phyloP scores from a whole-genome alignment of 2,329 filamentous ascomycete genomes.

The Aspergillus fructus region DNA sequence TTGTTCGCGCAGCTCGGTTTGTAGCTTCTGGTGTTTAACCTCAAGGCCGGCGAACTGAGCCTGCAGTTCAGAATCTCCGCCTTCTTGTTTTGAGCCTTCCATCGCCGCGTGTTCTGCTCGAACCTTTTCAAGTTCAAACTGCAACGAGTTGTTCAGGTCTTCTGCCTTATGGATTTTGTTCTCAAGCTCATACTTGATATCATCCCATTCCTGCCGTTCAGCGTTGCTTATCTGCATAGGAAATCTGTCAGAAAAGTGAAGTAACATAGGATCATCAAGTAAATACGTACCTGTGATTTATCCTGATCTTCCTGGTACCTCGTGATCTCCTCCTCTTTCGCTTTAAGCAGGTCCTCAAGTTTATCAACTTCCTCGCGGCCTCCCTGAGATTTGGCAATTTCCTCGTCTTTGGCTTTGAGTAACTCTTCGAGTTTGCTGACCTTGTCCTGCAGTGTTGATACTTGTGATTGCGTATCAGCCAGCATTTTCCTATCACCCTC shows the following conservation, averaged over 20 bases:
- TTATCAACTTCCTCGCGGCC: constrained; percentile 59
- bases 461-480: constrained; percentile 75
- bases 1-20: constrained; percentile 67
- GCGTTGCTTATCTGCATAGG: constrained; percentile 47
- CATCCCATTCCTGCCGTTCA: constrained; percentile 70
- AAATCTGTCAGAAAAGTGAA: constrained; percentile 7
- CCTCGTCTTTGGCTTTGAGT: constrained; percentile 69
- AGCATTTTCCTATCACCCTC: constrained; percentile 69
- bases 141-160: constrained; percentile 74
- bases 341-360: constrained; percentile 67
- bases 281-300: constrained; percentile 42
- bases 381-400: constrained; percentile 61
- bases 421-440: constrained; percentile 69
- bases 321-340: constrained; percentile 70
- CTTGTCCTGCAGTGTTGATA: constrained; percentile 72
- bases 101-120: constrained; percentile 69
- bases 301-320: constrained; percentile 60
- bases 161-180: constrained; percentile 72
- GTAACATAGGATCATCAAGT: neutral
- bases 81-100: constrained; percentile 23
- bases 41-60: constrained; percentile 59
- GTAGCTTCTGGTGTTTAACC: constrained; percentile 65
- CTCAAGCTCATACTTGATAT: constrained; percentile 67
- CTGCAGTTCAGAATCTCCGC: constrained; percentile 57
- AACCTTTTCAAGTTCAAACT: constrained; percentile 73